Evolutionary conservation across 1,284 basidiomycete species (phyloP), one percentile per base, ranked within the genome.

Genomic region (Veloporphyrellus conicus): DNA sequence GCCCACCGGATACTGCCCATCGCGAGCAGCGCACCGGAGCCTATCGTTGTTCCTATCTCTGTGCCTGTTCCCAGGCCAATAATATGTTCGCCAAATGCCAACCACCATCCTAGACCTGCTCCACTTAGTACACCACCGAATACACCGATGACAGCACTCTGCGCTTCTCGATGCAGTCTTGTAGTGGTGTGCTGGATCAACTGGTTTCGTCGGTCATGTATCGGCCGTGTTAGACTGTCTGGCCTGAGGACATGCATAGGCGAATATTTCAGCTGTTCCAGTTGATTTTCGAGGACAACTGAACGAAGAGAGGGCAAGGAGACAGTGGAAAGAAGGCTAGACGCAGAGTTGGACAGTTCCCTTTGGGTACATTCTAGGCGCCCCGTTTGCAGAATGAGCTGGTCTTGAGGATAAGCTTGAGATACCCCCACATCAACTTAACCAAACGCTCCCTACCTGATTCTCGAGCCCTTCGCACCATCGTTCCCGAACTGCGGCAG

Each of bases 301-400:
- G 89, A 89, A 50, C 76, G 72, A 58, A 84, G 77, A 8, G 67
- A 41, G 48, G 18, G 28, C 0, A 71, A 60, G 0, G 71, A 69
- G 0, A 61, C 48, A 1, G 63, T 53, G 10, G 70, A 67, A 36
- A 76, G 57, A 20, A 79, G 63, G 3, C 53, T 45, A 27, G 76
- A 72, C 4, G 77, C 75, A 23, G 72, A 64, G 19, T 58, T 53
- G 2, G 76, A 71, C 11, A 86, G 62, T 2, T 70, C 55, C 3
- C 66, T 54, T 64, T 88, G 85, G 3, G 79, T 60, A 23, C 68
- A 66, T n/a, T 77, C 66, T n/a, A 90, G 69, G 42, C 77, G 72
- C 14, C 87, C 90, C 1, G 84, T 76, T 54, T 89, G 81, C 53
- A 82, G 78, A 16, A 85, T 74, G 29, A 91, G 73, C 87, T 90